Conservation (phyloP, 2,329 filamentous ascomycete species). For the Lachnellula hyalina region DNA sequence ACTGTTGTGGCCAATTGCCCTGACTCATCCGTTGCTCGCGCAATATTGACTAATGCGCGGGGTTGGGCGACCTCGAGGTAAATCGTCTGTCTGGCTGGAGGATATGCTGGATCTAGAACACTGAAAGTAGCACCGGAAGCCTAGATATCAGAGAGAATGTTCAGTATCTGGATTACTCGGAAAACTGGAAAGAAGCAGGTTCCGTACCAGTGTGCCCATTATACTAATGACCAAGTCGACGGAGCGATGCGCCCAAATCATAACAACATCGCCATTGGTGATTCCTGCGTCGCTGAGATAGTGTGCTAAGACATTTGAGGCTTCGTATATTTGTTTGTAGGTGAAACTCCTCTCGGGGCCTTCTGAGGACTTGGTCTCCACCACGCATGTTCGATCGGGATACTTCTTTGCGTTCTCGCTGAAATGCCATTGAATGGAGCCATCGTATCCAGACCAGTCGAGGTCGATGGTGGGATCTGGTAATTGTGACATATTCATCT, state of each 20-base stretch:
- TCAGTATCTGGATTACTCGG: neutral
- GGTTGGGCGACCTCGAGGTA: constrained; percentile 78
- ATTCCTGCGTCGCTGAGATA: constrained; percentile 70
- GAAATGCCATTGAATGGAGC: constrained; percentile 57
- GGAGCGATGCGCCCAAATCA: constrained; percentile 81
- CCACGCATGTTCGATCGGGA: constrained; percentile 60
- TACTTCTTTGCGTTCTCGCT: constrained; percentile 54
- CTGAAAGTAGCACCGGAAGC: constrained; percentile 51
- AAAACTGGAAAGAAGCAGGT: neutral
- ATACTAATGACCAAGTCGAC: constrained; percentile 73
- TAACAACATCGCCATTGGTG: constrained; percentile 78
- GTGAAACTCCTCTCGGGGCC: constrained; percentile 64
- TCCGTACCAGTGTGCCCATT: constrained; percentile 62
- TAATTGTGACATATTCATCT: neutral
- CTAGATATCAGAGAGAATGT: neutral
- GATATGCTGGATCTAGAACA: constrained; percentile 77
- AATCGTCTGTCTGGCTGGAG: constrained; percentile 73
- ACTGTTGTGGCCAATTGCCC: constrained; percentile 56
- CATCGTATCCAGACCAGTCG: constrained; percentile 53
- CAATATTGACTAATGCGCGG: constrained; percentile 65
- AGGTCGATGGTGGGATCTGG: constrained; percentile 55
- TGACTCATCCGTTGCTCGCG: constrained; percentile 63
- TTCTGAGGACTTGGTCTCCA: constrained; percentile 52
- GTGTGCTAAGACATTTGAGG: constrained; percentile 74
- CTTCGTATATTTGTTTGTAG: constrained; percentile 82